These are phyloP conservation scores for Rhytidhysteron rufulum DNA, from an alignment of 2,329 filamentous ascomycete genomes.

Conservation along the genomic window DNA sequence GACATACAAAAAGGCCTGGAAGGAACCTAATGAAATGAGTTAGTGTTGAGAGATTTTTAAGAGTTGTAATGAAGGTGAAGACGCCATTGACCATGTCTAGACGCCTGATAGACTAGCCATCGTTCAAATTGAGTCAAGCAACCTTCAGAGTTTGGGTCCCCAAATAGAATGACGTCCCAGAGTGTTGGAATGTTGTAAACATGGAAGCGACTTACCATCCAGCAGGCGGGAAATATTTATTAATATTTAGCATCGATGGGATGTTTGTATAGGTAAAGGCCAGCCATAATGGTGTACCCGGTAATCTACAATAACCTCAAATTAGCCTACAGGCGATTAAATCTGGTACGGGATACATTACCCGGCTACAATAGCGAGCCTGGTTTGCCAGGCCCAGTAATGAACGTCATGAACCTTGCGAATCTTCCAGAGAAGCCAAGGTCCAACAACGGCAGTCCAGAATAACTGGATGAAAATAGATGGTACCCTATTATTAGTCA, in stretches of 20 bases:
- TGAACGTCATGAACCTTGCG: conserved; percentile 34
- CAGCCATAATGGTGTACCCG: conserved; percentile 35
- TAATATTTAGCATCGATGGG: conserved; percentile 19
- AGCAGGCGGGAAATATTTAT: conserved; percentile 29
- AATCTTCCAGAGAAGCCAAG: conserved; percentile 37
- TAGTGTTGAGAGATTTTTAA: too few relatives aligned
- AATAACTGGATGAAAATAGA: conserved; percentile 35
- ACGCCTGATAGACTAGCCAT: too few relatives aligned
- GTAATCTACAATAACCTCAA: conserved; percentile 18
- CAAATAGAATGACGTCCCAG: neutral
- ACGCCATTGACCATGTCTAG: too few relatives aligned
- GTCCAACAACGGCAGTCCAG: conserved; percentile 33
- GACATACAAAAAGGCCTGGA: conserved; percentile 32
- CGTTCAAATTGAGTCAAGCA: too few relatives aligned
- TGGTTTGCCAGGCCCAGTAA: conserved; percentile 37
- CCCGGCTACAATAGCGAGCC: conserved; percentile 35
- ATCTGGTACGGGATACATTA: conserved; percentile 10
- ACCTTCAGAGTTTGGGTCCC: neutral
- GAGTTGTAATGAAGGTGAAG: too few relatives aligned
- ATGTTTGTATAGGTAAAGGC: conserved; percentile 32
- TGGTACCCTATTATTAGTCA: conserved; percentile 21
- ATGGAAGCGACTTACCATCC: conserved; percentile 28
- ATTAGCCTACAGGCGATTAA: conserved; percentile 14
- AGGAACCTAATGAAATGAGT: conserved; percentile 22
- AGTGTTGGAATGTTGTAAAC: neutral